Evolutionary conservation across 805 yeast genomes (phyloP).

Genomic region (Sugiyamaella americana): DNA sequence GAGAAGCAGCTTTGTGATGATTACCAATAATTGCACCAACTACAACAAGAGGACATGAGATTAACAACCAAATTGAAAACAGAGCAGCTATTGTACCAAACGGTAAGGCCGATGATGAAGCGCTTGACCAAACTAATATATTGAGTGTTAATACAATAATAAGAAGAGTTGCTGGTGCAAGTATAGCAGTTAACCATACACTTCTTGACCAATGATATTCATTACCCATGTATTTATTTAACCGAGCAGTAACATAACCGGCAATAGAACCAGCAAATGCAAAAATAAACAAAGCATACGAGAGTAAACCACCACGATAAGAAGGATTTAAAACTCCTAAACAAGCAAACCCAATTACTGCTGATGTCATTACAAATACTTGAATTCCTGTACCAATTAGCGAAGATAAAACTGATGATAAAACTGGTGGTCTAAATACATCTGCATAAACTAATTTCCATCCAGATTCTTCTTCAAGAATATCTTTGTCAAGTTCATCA

Average conservation of each 20-base stretch:
- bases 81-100: constrained; percentile 64
- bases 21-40: constrained; percentile 53
- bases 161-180: constrained; percentile 38
- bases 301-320: constrained; percentile 60
- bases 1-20: constrained; percentile 17
- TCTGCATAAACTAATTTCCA: constrained; percentile 54
- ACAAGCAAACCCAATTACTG: constrained; percentile 51
- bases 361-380: constrained; percentile 54
- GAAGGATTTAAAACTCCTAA: constrained; percentile 53
- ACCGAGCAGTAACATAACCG: constrained; percentile 63
- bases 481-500: constrained; percentile 22
- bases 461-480: constrained; percentile 29
- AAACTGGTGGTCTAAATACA: constrained; percentile 48
- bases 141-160: constrained; percentile 51
- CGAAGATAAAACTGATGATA: constrained; percentile 45
- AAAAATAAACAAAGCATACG: constrained; percentile 54
- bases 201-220: constrained; percentile 26
- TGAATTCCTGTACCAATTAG: constrained; percentile 73
- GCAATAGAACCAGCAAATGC: constrained; percentile 68
- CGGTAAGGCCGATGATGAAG: constrained; percentile 71
- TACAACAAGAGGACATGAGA: constrained; percentile 71
- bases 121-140: constrained; percentile 66
- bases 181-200: constrained; percentile 29
- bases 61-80: constrained; percentile 50
- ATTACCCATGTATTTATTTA: constrained; percentile 50